Percentiles rank a stretch among this genome's conserved stretches.
Evolutionary conservation across 495 filamentous ascomycete species (phyloP).

Genomic region (Pyronema omphalodes): DNA sequence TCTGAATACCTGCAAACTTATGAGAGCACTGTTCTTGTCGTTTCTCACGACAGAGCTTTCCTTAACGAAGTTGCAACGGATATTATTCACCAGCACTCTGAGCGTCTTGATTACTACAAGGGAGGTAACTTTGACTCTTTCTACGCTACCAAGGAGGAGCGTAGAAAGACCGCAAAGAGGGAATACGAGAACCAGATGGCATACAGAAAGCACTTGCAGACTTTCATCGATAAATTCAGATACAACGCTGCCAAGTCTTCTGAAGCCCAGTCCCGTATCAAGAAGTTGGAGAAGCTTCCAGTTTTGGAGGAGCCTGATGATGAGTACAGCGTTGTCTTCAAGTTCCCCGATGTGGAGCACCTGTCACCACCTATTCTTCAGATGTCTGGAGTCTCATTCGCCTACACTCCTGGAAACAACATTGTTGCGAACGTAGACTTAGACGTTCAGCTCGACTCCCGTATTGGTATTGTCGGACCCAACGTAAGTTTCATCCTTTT

Average conservation of each 20-base stretch:
- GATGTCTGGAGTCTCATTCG: conserved; percentile 84
- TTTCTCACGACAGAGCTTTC: conserved; percentile 97
- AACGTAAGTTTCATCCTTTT: conserved; percentile 31
- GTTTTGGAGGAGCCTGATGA: conserved; percentile 75
- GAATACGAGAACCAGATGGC: conserved; percentile 99
- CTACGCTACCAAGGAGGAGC: conserved; percentile 94
- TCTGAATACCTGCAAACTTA: conserved; percentile 90
- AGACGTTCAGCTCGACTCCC: conserved; percentile 92
- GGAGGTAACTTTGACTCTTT: conserved; percentile 96
- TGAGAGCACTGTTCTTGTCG: conserved; percentile 85
- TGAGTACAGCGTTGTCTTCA: conserved; percentile 94
- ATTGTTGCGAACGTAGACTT: conserved; percentile 77
- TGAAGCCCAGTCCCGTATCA: conserved; percentile 94
- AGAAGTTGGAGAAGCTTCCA: conserved; percentile 95
- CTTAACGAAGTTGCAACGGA: conserved; percentile 98
- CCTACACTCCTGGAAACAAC: conserved; percentile 62
- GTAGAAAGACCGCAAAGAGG: conserved; percentile 84
- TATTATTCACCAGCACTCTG: conserved; percentile 96
- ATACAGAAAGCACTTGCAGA: conserved; percentile 68
- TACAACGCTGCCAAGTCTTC: conserved; percentile 99
- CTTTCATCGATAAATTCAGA: conserved; percentile 98
- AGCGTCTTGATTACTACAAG: conserved; percentile 95
- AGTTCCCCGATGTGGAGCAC: conserved; percentile 95
- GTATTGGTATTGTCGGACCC: conserved; percentile 94
- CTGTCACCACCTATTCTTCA: conserved; percentile 94